Evolutionary conservation across 2,329 filamentous ascomycete species (phyloP).

Genomic region (Apiospora sp.): DNA sequence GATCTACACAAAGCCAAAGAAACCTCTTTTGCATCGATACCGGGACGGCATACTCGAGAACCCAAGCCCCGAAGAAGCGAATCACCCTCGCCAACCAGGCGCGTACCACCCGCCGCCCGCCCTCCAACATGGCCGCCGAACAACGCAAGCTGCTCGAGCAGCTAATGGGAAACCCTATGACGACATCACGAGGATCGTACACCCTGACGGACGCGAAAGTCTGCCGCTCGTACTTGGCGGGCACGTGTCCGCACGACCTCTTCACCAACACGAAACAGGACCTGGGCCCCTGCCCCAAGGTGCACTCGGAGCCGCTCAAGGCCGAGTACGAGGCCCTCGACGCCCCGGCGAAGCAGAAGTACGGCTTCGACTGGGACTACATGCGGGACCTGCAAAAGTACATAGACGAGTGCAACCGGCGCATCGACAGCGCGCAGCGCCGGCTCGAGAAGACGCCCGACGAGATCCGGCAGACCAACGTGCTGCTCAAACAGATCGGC

Average conservation of each 20-base stretch:
- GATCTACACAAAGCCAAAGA: too few relatives aligned
- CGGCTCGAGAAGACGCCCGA: constrained; percentile 96
- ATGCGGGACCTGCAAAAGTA: constrained; percentile 95
- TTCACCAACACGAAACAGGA: constrained; percentile 99
- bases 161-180: constrained; percentile 81
- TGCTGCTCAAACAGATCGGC: constrained; percentile 83
- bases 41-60: neutral
- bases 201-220: constrained; percentile 91
- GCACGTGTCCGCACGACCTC: constrained; percentile 96
- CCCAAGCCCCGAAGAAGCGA: neutral
- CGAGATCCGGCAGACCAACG: constrained; percentile 94
- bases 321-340: constrained; percentile 83
- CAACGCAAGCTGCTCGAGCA: constrained; percentile 98
- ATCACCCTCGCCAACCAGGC: constrained; percentile 3
- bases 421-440: constrained; percentile 90
- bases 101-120: neutral
- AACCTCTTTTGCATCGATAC: neutral
- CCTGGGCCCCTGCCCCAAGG: constrained; percentile 85
- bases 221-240: constrained; percentile 91
- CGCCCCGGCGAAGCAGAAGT: constrained; percentile 74
- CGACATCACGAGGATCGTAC: constrained; percentile 74
- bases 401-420: constrained; percentile 93
- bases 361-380: constrained; percentile 97
- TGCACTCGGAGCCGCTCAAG: constrained; percentile 89
- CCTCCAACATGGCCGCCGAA: constrained; percentile 82